phyloP scores from a whole-genome alignment of 2,329 filamentous ascomycete genomes.

The Ophiostoma ips region DNA sequence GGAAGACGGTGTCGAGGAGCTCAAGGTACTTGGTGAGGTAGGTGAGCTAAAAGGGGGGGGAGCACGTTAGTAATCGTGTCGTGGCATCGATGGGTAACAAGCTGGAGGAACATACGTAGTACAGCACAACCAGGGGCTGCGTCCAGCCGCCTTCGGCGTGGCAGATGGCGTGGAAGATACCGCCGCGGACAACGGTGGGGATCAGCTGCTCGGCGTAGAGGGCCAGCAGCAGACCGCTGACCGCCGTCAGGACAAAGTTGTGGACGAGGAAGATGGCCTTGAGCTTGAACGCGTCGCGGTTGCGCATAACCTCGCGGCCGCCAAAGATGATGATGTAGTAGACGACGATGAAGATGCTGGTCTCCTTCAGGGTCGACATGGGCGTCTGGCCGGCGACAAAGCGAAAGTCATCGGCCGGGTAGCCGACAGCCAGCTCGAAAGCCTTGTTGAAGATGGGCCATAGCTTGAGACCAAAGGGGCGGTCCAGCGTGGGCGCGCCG shows the following conservation, averaged over 20 bases:
- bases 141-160: conserved; percentile 77
- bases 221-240: conserved; percentile 66
- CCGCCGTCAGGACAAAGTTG: conserved; percentile 84
- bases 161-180: conserved; percentile 85
- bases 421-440: conserved; percentile 64
- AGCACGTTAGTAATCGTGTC: conserved; percentile 23
- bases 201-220: conserved; percentile 88
- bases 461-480: conserved; percentile 78
- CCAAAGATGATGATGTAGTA: conserved; percentile 95
- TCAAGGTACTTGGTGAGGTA: conserved; percentile 98
- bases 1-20: conserved; percentile 86
- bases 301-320: conserved; percentile 83
- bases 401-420: conserved; percentile 71
- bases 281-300: conserved; percentile 71
- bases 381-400: conserved; percentile 73
- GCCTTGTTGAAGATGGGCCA: conserved; percentile 92
- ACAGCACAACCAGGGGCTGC: conserved; percentile 78
- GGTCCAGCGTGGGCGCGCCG: conserved; percentile 69
- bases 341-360: conserved; percentile 62
- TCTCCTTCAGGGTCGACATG: conserved; percentile 80
- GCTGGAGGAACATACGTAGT: conserved; percentile 67
- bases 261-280: conserved; percentile 86
- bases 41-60: conserved; percentile 54
- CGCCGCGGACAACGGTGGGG: conserved; percentile 64
- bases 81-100: too few species aligned